Percentiles rank a stretch among this genome's conserved stretches.
phyloP scores from a whole-genome alignment of 2,329 filamentous ascomycete species.

The Alternaria dauci region DNA sequence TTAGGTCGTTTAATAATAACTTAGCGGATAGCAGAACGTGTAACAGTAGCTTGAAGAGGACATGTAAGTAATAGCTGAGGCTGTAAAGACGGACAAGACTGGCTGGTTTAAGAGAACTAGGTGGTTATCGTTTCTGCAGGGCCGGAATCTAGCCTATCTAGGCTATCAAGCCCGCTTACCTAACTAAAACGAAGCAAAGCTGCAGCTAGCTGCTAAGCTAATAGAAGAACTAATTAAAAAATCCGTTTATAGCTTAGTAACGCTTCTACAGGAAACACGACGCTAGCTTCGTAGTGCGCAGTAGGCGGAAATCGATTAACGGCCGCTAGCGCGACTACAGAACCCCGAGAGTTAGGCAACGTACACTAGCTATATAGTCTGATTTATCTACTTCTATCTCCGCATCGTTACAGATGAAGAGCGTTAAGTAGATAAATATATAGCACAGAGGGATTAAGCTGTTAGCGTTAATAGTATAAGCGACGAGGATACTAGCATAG shows the following conservation, averaged over 20 bases:
- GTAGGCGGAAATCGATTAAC: conserved; percentile 4
- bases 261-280: conserved; percentile 8
- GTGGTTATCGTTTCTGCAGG: neutral
- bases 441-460: too few species aligned
- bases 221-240: conserved; percentile 11
- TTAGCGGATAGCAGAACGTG: too few species aligned
- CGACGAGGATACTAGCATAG: too few species aligned
- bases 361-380: too few species aligned
- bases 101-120: conserved; percentile 15
- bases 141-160: conserved; percentile 5
- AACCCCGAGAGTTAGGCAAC: conserved; percentile 22
- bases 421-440: too few species aligned
- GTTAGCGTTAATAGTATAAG: too few species aligned
- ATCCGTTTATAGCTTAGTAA: conserved; percentile 3
- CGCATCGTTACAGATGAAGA: too few species aligned
- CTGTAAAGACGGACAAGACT: conserved; percentile 15
- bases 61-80: conserved; percentile 5
- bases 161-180: neutral
- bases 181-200: neutral
- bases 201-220: neutral
- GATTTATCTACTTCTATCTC: too few species aligned
- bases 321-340: conserved; percentile 16
- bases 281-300: conserved; percentile 15
- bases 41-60: neutral
- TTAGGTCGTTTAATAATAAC: too few species aligned